A percentile compares a stretch with the other conserved stretches of the same genome.
These are phyloP conservation scores for Rhizomucor miehei DNA, from an alignment of 371 early-diverging fungal species.

Conservation along the genomic window DNA sequence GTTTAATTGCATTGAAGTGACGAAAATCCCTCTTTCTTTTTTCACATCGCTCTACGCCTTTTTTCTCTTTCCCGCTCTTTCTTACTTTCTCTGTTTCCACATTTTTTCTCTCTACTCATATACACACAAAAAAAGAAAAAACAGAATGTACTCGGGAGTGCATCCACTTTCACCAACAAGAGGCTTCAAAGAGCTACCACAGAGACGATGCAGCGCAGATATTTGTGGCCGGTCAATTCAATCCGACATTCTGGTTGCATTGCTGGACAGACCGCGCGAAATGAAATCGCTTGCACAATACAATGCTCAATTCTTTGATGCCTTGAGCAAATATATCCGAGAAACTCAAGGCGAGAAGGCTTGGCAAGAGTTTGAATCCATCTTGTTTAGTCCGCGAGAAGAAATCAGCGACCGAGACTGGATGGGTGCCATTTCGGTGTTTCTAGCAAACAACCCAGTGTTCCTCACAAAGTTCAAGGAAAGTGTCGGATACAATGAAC, in stretches of 20 bases:
- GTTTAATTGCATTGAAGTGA: too few relatives aligned
- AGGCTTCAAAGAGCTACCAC: too few relatives aligned
- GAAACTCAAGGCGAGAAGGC: slow-evolving; percentile 34
- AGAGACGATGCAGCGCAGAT: slow-evolving; percentile 18
- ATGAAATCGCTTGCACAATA: slow-evolving; percentile 29
- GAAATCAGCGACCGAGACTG: slow-evolving; percentile 35
- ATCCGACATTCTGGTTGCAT: slow-evolving; percentile 35
- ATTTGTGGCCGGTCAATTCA: slow-evolving; percentile 33
- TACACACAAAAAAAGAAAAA: background rate
- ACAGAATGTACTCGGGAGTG: too few relatives aligned
- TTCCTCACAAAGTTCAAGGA: slow-evolving; percentile 47
- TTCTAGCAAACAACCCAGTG: slow-evolving; percentile 34
- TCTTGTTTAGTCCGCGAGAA: slow-evolving; percentile 37
- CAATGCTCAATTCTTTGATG: slow-evolving; percentile 32
- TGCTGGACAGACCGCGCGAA: slow-evolving; percentile 35
- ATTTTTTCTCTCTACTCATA: too few relatives aligned
- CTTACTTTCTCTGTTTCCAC: background rate
- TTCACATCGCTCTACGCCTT: background rate
- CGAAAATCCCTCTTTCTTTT: background rate
- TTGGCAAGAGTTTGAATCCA: slow-evolving; percentile 38
- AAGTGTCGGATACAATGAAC: slow-evolving; percentile 38
- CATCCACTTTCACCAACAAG: too few relatives aligned
- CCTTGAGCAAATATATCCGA: slow-evolving; percentile 28
- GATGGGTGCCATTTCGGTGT: slow-evolving; percentile 32
- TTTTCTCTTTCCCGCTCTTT: background rate